These are phyloP conservation scores for Lipomyces oligophaga DNA, from an alignment of 805 yeast genomes.

Conservation along the genomic window DNA sequence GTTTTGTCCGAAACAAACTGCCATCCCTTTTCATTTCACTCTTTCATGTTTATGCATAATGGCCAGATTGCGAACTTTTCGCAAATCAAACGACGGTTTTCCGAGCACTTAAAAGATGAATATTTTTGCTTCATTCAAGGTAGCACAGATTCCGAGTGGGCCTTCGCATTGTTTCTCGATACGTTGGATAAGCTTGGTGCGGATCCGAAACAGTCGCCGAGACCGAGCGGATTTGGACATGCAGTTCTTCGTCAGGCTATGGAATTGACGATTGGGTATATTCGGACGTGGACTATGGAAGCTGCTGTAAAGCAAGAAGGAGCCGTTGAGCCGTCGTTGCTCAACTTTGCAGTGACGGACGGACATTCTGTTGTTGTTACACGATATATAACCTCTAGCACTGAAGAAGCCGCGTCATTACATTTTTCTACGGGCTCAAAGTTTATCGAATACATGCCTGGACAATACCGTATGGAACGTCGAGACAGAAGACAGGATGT, in stretches of 20 bases:
- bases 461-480: constrained; percentile 91
- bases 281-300: constrained; percentile 78
- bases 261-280: constrained; percentile 63
- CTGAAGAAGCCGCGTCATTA: constrained; percentile 93
- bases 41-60: constrained; percentile 94
- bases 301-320: constrained; percentile 46
- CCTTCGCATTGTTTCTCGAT: constrained; percentile 83
- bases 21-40: constrained; percentile 88
- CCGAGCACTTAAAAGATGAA: constrained; percentile 71
- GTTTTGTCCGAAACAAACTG: constrained; percentile 92
- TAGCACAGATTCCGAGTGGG: constrained; percentile 92
- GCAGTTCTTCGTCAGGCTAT: constrained; percentile 62
- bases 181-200: constrained; percentile 69
- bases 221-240: constrained; percentile 45
- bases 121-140: constrained; percentile 83
- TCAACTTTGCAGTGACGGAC: constrained; percentile 94
- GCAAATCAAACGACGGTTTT: constrained; percentile 56
- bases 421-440: constrained; percentile 92
- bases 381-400: constrained; percentile 79
- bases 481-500: constrained; percentile 89
- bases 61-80: constrained; percentile 70
- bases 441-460: constrained; percentile 85
- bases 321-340: constrained; percentile 66
- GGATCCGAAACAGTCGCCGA: constrained; percentile 54
- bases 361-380: constrained; percentile 82